Evolutionary conservation across 2,329 filamentous ascomycete species (phyloP).

Genomic region (Sarocladiaceae sp.): DNA sequence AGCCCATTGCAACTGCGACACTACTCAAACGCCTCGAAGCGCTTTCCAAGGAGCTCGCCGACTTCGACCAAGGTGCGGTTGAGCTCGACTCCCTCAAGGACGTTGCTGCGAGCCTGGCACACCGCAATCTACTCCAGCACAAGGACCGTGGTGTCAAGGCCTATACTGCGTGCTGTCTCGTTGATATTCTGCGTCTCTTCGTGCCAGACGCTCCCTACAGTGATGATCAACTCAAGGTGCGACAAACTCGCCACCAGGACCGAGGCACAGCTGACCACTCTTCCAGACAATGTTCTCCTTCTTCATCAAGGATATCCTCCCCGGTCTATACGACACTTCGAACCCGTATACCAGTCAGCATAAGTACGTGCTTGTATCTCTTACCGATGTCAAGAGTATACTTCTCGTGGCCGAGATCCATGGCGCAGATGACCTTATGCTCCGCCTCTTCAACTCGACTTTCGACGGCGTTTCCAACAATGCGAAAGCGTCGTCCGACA

Average conservation of each 20-base stretch:
- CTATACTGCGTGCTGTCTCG: slow-evolving; percentile 80
- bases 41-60: slow-evolving; percentile 74
- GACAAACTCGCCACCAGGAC: neutral
- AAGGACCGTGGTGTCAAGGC: slow-evolving; percentile 92
- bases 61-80: slow-evolving; percentile 80
- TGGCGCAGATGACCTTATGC: slow-evolving; percentile 69
- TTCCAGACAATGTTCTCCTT: slow-evolving; percentile 83
- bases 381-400: slow-evolving; percentile 91
- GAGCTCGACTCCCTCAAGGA: slow-evolving; percentile 76
- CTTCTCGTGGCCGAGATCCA: slow-evolving; percentile 85
- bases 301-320: slow-evolving; percentile 76
- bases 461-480: slow-evolving; percentile 87
- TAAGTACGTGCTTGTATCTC: slow-evolving; percentile 80
- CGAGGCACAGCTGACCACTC: neutral
- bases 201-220: slow-evolving; percentile 95
- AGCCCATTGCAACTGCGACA: slow-evolving; percentile 76
- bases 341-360: slow-evolving; percentile 92
- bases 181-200: slow-evolving; percentile 87
- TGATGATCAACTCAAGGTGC: slow-evolving; percentile 74
- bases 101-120: slow-evolving; percentile 79
- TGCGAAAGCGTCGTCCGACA: slow-evolving; percentile 66
- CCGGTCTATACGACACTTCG: slow-evolving; percentile 76
- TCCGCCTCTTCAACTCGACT: slow-evolving; percentile 77
- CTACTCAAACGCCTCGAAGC: slow-evolving; percentile 74
- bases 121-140: slow-evolving; percentile 76